Base-by-base conservation (phyloP, 257 asterid genomes). In the Forsythia viridissima region DNA sequence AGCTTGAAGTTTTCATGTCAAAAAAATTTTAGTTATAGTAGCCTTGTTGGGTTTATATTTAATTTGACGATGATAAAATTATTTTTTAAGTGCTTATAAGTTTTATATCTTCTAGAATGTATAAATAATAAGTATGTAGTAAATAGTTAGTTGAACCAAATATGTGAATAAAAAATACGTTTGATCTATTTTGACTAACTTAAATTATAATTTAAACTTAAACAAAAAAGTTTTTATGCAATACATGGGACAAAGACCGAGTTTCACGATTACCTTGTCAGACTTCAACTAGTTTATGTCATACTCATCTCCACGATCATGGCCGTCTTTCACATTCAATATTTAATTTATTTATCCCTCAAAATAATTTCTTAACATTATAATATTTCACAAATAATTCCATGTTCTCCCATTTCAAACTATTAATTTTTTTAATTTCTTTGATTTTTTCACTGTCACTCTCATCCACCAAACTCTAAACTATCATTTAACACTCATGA, bases 351-450 rank as follows among this genome's bases (percentile, higher is more conserved):
- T 82, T 82, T 70, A 72, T 76, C 74, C 75, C 57, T 13, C n/a
- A 36, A 76, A 40, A 55, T 8, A 79, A 75, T 79, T 78, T 72
- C 61, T 55, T 34, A 6, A 6, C 38, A 13, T 73, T 80, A 15
- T 69, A 68, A 18, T 77, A 79, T 40, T 73, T 69, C 11, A 5
- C 18, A 55, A 76, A 76, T 51, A 80, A 78, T 72, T 72, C 88
- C 94, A 86, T 90, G 90, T 87, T 90, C 89, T 88, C 70, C 80
- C 87, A 72, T 15, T 46, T 16, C 52, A 11, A 59, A 37, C 21
- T 8, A 30, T 30, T 30, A 30, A 38, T 68, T 61, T 24, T 12
- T 65, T 70, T 76, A 41, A 36, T 48, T 13, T 52, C 6, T n/a
- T 20, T 16, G 30, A 10, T 66, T 21, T 46, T 46, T 46, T 46